Evolutionary conservation across 1,284 basidiomycete species (phyloP), one percentile per base, ranked within the genome.

Genomic region (Rhodotorula sp.): DNA sequence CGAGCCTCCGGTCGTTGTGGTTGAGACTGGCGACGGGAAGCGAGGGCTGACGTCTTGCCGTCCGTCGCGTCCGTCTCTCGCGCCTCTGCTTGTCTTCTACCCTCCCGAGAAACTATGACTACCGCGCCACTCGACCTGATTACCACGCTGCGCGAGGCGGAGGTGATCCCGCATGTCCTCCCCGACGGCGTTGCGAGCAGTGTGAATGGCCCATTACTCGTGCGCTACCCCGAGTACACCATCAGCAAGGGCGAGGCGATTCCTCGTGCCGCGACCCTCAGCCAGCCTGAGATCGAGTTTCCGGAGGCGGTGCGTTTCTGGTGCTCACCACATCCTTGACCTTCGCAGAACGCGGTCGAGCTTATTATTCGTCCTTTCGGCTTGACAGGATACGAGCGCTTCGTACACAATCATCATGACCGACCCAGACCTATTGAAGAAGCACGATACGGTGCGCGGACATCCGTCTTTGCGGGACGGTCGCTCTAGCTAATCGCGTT

Each of bases 241-340:
- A 48, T 64, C 44, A 44, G 21, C 2, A 10, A 10, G 10, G 70
- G 70, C 8, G 70, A 67, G 49, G 61, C 50, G 25, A 45, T 61
- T 12, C 42, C 58, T 16, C 58, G 66, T 5, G 19, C 25, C 7
- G 54, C 27, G 23, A 67, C 66, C 12, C 58, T 68, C 12, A n/a
- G 45, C 19, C 34, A 68, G 52, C 70, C 70, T 1, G 70, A 68
- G 42, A 44, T 72, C 55, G 70, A 68, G 66, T 72, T 68, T 58
- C 34, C 25, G 1, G 61, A 64, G 19, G 70, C 70, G 27, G 65
- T 71, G 46, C 46, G 70, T 48, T 14, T 34, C 34, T 34, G 34
- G 34, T 34, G 34, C 34, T 34, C 34, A 34, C 34, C 34, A 34
- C 34, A 34, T 34, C 34, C 34, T 34, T 34, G 34, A 34, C 34